Evolutionary conservation across 2,329 filamentous ascomycete genomes (phyloP).

Genomic region (Pestalotiopsis sp.): DNA sequence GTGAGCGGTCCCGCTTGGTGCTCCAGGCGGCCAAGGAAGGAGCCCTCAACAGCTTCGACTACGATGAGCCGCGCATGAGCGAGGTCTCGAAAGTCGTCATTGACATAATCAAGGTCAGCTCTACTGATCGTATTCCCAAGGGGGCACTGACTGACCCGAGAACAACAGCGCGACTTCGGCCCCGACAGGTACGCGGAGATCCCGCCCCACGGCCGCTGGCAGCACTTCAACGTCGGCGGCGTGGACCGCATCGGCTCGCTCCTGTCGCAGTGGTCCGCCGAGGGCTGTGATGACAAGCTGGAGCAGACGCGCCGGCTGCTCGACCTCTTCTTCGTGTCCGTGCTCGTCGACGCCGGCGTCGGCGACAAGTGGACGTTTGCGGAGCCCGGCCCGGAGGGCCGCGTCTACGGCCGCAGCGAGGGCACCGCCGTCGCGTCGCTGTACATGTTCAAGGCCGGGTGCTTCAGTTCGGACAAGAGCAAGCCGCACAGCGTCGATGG

Average conservation of each 20-base stretch:
- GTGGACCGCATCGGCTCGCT: conserved; percentile 50
- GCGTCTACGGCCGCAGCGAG: conserved; percentile 81
- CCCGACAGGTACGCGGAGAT: conserved; percentile 47
- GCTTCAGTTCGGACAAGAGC: neutral
- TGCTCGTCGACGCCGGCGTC: conserved; percentile 58
- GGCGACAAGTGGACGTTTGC: conserved; percentile 50
- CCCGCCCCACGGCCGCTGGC: conserved; percentile 61
- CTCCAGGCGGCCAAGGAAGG: conserved; percentile 38
- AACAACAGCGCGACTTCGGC: conserved; percentile 49
- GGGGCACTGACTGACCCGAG: neutral
- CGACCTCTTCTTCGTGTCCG: conserved; percentile 64
- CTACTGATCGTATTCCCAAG: neutral
- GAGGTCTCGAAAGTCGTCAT: conserved; percentile 44
- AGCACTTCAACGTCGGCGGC: conserved; percentile 63
- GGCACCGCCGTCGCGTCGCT: conserved; percentile 67
- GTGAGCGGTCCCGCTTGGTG: conserved; percentile 36
- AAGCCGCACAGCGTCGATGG: conserved; percentile 12
- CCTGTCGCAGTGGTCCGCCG: conserved; percentile 43
- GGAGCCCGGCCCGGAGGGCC: conserved; percentile 70
- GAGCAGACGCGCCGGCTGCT: conserved; percentile 57
- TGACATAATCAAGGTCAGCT: conserved; percentile 42
- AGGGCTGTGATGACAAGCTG: conserved; percentile 38
- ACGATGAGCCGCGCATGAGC: conserved; percentile 38
- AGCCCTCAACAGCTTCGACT: conserved; percentile 44
- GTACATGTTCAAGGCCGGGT: conserved; percentile 62